phyloP scores from a whole-genome alignment of 805 yeast species.

The Candida odintsovae region DNA sequence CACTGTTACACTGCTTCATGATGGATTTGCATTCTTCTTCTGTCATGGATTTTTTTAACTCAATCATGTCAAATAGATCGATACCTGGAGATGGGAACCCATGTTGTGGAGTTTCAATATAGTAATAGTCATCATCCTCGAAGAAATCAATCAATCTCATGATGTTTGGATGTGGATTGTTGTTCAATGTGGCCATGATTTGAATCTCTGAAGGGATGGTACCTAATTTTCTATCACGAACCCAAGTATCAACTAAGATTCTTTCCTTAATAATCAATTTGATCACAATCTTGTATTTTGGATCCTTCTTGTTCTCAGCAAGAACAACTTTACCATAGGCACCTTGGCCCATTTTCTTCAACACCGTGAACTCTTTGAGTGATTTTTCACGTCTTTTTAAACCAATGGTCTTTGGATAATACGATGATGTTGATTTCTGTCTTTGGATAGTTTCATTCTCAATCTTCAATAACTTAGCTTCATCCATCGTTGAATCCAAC shows the following conservation, averaged over 20 bases:
- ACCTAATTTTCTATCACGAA: conserved; percentile 83
- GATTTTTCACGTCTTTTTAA: conserved; percentile 62
- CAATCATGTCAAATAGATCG: conserved; percentile 89
- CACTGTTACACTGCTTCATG: conserved; percentile 73
- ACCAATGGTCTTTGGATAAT: conserved; percentile 49
- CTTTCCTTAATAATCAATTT: conserved; percentile 90
- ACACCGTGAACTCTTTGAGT: conserved; percentile 60
- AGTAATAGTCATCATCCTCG: conserved; percentile 86
- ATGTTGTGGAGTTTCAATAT: conserved; percentile 87
- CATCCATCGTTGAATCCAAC: conserved; percentile 21
- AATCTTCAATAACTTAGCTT: conserved; percentile 35
- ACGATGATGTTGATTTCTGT: conserved; percentile 29
- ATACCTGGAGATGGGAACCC: conserved; percentile 81
- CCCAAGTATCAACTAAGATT: conserved; percentile 96
- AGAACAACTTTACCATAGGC: conserved; percentile 93
- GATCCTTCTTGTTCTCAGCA: conserved; percentile 61
- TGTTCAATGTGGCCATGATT: conserved; percentile 76
- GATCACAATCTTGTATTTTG: conserved; percentile 62
- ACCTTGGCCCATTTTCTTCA: conserved; percentile 89
- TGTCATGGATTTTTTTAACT: conserved; percentile 72
- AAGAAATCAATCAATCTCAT: conserved; percentile 84
- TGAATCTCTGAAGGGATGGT: conserved; percentile 96
- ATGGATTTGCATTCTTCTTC: conserved; percentile 75
- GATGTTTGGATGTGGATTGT: conserved; percentile 81
- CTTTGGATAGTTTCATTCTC: conserved; percentile 41